These are phyloP conservation scores for Sporisorium iseilematis-ciliati DNA, from an alignment of 1,284 basidiomycete species.

Conservation along the genomic window DNA sequence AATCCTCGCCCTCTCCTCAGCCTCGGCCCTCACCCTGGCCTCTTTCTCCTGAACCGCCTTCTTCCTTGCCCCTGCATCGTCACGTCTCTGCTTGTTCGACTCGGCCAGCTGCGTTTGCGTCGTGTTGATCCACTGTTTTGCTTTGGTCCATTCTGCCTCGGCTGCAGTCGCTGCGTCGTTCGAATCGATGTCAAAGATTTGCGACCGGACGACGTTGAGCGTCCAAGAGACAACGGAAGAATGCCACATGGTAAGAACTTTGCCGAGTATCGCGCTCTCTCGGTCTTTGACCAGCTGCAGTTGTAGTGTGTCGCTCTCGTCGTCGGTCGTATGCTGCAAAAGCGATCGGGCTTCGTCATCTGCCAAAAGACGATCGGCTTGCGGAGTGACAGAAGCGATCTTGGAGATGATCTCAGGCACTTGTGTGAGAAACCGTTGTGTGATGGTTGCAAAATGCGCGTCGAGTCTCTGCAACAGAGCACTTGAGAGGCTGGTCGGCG, in stretches of 20 bases:
- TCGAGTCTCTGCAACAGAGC: slow-evolving; percentile 8
- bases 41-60: slow-evolving; percentile 10
- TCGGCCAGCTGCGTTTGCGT: neutral
- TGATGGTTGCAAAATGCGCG: slow-evolving; percentile 1
- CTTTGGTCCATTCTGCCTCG: neutral
- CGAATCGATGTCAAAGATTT: slow-evolving; percentile 17
- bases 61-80: slow-evolving; percentile 12
- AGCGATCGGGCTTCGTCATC: slow-evolving; percentile 13
- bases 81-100: slow-evolving; percentile 5
- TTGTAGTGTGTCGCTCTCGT: slow-evolving; percentile 1
- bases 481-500: slow-evolving; percentile 7
- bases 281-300: slow-evolving; percentile 18
- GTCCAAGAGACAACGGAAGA: slow-evolving; percentile 30
- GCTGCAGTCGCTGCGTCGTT: neutral
- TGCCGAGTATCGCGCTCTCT: slow-evolving; percentile 15
- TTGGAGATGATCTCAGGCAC: slow-evolving; percentile 8
- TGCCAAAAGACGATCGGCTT: neutral
- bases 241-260: slow-evolving; percentile 24
- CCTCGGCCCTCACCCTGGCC: neutral
- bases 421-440: slow-evolving; percentile 12
- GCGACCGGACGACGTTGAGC: slow-evolving; percentile 9
- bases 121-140: slow-evolving; percentile 11
- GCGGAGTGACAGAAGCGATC: neutral
- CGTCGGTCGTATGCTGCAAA: slow-evolving; percentile 10
- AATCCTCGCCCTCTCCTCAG: slow-evolving; percentile 2